These are phyloP conservation scores for Petunia hybrid DNA, from an alignment of 305 asterid genomes.

Conservation along the genomic window DNA sequence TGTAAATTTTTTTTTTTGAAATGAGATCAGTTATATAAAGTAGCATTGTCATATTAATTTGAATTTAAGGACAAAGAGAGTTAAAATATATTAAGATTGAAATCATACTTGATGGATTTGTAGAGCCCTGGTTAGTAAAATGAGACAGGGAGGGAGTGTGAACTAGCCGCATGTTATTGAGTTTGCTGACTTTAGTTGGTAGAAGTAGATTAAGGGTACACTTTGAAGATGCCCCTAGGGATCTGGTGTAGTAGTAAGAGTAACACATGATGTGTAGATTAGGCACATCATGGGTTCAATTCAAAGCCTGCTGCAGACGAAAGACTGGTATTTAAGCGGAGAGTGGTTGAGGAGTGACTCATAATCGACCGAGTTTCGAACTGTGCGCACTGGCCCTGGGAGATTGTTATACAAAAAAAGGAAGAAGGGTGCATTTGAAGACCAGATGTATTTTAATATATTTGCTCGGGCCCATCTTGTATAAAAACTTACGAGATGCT, in stretches of 20 bases:
- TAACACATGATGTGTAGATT: no score
- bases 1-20: neutral
- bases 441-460: constrained; percentile 12
- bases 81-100: neutral
- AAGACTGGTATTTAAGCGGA: no score
- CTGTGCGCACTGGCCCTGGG: no score
- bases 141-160: neutral
- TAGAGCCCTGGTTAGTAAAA: neutral
- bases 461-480: constrained; percentile 24
- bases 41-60: neutral
- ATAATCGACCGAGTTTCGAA: no score
- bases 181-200: neutral
- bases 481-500: constrained; percentile 20
- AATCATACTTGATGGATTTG: neutral
- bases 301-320: no score
- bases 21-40: neutral
- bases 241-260: no score
- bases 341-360: no score
- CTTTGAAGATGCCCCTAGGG: neutral
- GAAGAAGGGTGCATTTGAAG: no score
- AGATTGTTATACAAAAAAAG: no score
- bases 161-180: constrained; percentile 19
- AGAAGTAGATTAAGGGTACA: neutral
- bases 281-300: no score
- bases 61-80: neutral